Conservation (phyloP, 148 eudicot species). For the Diospyros lotus region DNA sequence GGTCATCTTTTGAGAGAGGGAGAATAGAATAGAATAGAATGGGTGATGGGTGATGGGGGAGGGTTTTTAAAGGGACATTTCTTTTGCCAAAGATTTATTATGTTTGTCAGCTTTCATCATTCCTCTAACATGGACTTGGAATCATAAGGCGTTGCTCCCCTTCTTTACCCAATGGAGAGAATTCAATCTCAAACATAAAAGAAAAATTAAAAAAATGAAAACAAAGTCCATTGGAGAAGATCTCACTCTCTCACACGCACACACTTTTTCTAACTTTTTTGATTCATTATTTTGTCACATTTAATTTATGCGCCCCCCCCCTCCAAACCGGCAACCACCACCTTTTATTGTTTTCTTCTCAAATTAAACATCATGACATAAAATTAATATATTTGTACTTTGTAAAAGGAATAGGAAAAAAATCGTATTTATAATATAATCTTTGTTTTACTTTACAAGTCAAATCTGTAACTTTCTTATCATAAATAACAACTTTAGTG, state of each 20-base stretch:
- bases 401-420: too few relatives aligned
- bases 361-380: too few relatives aligned
- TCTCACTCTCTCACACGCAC: neutral
- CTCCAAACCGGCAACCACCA: too few relatives aligned
- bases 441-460: too few relatives aligned
- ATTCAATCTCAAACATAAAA: neutral
- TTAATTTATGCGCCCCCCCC: too few relatives aligned
- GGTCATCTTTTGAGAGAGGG: constrained; percentile 7
- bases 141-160: constrained; percentile 19
- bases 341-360: too few relatives aligned
- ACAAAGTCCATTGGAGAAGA: neutral
- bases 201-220: neutral
- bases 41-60: neutral
- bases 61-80: constrained; percentile 1
- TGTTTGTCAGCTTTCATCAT: constrained; percentile 28
- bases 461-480: too few relatives aligned
- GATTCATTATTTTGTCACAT: too few relatives aligned
- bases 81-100: constrained; percentile 13
- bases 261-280: too few relatives aligned
- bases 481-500: too few relatives aligned
- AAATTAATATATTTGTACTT: too few relatives aligned
- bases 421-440: too few relatives aligned
- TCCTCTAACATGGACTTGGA: constrained; percentile 18
- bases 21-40: neutral
- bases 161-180: neutral